phyloP scores from a whole-genome alignment of 805 yeast genomes.

The Pichia californica region DNA sequence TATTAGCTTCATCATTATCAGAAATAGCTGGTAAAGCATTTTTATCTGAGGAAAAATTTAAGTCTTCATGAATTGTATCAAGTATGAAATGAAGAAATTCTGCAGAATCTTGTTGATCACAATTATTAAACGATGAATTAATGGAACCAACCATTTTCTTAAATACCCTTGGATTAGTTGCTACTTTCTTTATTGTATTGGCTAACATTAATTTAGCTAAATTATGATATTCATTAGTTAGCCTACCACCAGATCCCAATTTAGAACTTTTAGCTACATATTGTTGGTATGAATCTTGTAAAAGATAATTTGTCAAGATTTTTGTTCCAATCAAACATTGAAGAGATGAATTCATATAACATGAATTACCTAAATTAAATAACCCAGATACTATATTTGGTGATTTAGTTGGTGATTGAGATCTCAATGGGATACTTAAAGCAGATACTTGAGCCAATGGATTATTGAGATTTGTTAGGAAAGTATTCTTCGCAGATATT shows the following conservation, averaged over 20 bases:
- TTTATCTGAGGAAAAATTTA: slow-evolving; percentile 59
- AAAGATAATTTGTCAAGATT: slow-evolving; percentile 56
- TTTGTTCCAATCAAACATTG: slow-evolving; percentile 79
- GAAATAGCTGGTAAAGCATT: slow-evolving; percentile 50
- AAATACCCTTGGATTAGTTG: slow-evolving; percentile 32
- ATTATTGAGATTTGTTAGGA: neutral
- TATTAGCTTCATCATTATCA: slow-evolving; percentile 55
- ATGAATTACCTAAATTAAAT: slow-evolving; percentile 79
- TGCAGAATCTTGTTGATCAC: slow-evolving; percentile 79
- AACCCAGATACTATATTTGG: slow-evolving; percentile 54
- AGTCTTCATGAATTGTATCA: slow-evolving; percentile 78
- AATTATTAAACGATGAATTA: slow-evolving; percentile 56
- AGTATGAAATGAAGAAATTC: slow-evolving; percentile 71
- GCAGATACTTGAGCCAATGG: neutral
- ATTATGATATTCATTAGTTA: slow-evolving; percentile 60
- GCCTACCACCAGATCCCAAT: slow-evolving; percentile 74
- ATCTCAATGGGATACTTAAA: neutral
- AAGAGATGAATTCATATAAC: slow-evolving; percentile 87
- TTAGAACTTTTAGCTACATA: slow-evolving; percentile 68
- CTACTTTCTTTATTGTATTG: slow-evolving; percentile 23
- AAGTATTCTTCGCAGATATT: too few species aligned
- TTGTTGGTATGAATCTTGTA: slow-evolving; percentile 50
- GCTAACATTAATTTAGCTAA: slow-evolving; percentile 34
- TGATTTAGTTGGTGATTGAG: slow-evolving; percentile 6
- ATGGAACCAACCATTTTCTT: slow-evolving; percentile 62